Evolutionary conservation across 805 yeast species (phyloP), one percentile per base, ranked within the genome.

Genomic region (Ogataea neopini): DNA sequence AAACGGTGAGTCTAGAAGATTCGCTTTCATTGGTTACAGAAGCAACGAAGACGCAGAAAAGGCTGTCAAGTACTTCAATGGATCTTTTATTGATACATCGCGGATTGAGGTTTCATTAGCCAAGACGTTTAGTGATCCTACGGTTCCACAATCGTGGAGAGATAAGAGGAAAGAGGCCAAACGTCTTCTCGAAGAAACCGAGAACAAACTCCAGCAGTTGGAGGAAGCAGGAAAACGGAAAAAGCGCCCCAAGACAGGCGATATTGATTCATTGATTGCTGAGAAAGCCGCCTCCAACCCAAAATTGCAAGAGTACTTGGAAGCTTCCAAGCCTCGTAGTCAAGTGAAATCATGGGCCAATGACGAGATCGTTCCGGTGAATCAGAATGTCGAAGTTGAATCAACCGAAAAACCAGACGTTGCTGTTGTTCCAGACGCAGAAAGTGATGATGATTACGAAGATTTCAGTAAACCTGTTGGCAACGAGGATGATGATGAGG

Each of bases 1-100:
- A 56, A 81, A 80, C 55, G 99, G 99, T 20, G 86, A 84, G 59
- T 86, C 96, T 8, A 80, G 99, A 67, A 75, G 95, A 57, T 94
- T 94, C 73, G 98, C 96, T 6, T 94, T 94, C 59, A 73, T 94
- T 43, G 99, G 99, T 1, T 94, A 79, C 66, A 84, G 81, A 58
- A 73, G 81, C n/a, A 73, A 69, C 15, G 75, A 69, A 10, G 96
- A 87, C 59, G 98, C 99, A 1, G 79, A 75, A 42, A 77, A 73
- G 38, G 96, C 97, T 0, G 92, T 83, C 6, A 74, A 70, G 40
- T 89, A 78, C 66, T 91, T 86, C 66, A 74, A 94, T 68, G 75
- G 78, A 6, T 79, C 96, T 1, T 94, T 81, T 64, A 81, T 94
- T 48, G 94, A 88, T 59, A 90, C 97, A 1, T 75, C 95, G 1